Percentiles rank a stretch among this genome's conserved stretches.
These are phyloP conservation scores for Calycina marina DNA, from an alignment of 2,329 filamentous ascomycete species.

Conservation along the genomic window DNA sequence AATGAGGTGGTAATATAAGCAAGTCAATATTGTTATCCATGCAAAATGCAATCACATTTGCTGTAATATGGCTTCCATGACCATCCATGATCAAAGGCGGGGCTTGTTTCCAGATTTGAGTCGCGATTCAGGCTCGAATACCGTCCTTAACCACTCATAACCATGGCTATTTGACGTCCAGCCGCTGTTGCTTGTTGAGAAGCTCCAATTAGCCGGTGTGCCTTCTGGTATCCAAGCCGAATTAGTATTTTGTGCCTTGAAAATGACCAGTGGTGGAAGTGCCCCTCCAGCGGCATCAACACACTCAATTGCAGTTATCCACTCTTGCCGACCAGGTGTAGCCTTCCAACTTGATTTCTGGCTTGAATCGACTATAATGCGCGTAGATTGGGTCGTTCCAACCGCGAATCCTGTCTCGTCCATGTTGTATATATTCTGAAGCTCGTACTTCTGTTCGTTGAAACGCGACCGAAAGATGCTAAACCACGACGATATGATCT, in stretches of 20 bases:
- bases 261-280: not conserved
- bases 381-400: too few species aligned
- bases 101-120: not conserved
- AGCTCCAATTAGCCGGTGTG: not conserved
- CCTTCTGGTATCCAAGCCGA: not conserved
- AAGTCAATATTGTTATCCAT: not conserved
- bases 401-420: too few species aligned
- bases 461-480: not conserved
- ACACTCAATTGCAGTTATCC: too few species aligned
- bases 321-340: not conserved
- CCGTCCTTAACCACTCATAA: not conserved
- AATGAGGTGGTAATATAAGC: not conserved
- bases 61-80: not conserved
- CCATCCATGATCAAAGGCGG: not conserved
- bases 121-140: not conserved
- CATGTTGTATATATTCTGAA: not conserved
- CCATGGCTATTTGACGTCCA: not conserved
- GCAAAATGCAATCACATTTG: not conserved
- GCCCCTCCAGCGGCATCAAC: not conserved
- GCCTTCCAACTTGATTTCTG: not conserved
- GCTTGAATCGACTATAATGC: not conserved
- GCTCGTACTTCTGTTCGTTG: not conserved
- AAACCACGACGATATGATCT: not conserved
- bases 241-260: not conserved
- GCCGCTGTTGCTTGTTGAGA: not conserved